phyloP scores from a whole-genome alignment of 2,329 filamentous ascomycete genomes.

The Ascochyta fabae region DNA sequence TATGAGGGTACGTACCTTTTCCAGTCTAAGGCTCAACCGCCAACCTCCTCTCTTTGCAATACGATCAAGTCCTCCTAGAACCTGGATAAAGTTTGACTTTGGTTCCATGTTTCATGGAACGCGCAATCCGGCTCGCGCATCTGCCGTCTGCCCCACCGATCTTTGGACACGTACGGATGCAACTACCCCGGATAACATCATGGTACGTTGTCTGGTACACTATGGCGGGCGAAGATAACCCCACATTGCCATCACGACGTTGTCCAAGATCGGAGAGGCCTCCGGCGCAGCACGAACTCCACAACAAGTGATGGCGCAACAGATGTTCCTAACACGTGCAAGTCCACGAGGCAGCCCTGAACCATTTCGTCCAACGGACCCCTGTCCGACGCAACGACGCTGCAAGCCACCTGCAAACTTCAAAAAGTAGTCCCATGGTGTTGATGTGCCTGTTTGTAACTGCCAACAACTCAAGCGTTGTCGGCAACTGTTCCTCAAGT shows the following conservation, averaged over 20 bases:
- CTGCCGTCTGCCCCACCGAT: background rate
- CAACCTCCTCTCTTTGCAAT: background rate
- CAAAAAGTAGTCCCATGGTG: slow-evolving; percentile 2
- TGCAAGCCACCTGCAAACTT: slow-evolving; percentile 6
- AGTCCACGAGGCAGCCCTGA: background rate
- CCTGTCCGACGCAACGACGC: background rate
- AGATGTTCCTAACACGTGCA: background rate
- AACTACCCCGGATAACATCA: background rate
- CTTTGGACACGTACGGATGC: background rate
- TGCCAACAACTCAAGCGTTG: background rate
- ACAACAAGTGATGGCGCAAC: background rate
- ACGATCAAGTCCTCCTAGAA: background rate
- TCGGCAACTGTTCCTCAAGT: background rate
- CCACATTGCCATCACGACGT: background rate
- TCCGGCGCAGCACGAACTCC: background rate
- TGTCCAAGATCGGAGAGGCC: background rate
- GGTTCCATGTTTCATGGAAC: background rate
- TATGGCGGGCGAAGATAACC: background rate
- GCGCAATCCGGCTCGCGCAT: background rate
- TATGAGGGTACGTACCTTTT: background rate
- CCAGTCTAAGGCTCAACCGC: background rate
- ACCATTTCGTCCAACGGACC: background rate
- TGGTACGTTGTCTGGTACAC: background rate
- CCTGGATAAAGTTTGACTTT: slow-evolving; percentile 1
- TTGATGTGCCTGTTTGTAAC: background rate